Conservation (phyloP, 495 filamentous ascomycete genomes). For the Penicillium alfredii region DNA sequence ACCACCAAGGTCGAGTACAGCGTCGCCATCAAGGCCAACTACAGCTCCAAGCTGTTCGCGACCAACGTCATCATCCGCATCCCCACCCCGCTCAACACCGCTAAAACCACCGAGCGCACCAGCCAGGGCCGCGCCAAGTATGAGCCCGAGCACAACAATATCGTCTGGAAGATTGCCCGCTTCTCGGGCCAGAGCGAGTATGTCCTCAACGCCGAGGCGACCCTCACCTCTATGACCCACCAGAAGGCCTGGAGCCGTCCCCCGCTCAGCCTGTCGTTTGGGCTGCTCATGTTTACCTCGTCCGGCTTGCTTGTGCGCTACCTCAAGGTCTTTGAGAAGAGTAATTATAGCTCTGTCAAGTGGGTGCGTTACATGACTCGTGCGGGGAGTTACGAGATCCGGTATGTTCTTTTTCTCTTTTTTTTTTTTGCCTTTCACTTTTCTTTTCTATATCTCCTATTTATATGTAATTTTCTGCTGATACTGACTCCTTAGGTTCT, state of each 20-base stretch:
- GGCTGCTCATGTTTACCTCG: slow-evolving; percentile 95
- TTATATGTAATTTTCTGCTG: no score
- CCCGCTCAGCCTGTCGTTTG: slow-evolving; percentile 86
- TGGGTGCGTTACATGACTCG: slow-evolving; percentile 99
- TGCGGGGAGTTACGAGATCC: slow-evolving; percentile 59
- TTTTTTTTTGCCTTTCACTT: neutral
- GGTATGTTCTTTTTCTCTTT: slow-evolving; percentile 30
- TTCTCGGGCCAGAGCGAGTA: slow-evolving; percentile 96
- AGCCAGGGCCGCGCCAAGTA: slow-evolving; percentile 97
- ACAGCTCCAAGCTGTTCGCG: slow-evolving; percentile 91
- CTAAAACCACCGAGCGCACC: slow-evolving; percentile 86
- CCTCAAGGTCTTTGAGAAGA: slow-evolving; percentile 99
- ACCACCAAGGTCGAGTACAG: slow-evolving; percentile 98
- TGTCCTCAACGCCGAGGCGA: slow-evolving; percentile 89
- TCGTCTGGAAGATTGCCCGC: slow-evolving; percentile 97
- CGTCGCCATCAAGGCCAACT: slow-evolving; percentile 95
- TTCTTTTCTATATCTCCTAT: no score
- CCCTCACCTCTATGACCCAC: slow-evolving; percentile 92
- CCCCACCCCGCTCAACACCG: slow-evolving; percentile 94
- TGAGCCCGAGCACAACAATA: slow-evolving; percentile 95
- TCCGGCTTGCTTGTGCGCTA: slow-evolving; percentile 89
- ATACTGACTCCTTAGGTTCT: slow-evolving; percentile 8
- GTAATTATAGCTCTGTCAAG: slow-evolving; percentile 95
- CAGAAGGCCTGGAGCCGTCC: slow-evolving; percentile 97
- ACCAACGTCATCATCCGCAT: slow-evolving; percentile 96